These are phyloP conservation scores for Aspergillus ruber DNA, from an alignment of 2,329 filamentous ascomycete species.

Conservation along the genomic window DNA sequence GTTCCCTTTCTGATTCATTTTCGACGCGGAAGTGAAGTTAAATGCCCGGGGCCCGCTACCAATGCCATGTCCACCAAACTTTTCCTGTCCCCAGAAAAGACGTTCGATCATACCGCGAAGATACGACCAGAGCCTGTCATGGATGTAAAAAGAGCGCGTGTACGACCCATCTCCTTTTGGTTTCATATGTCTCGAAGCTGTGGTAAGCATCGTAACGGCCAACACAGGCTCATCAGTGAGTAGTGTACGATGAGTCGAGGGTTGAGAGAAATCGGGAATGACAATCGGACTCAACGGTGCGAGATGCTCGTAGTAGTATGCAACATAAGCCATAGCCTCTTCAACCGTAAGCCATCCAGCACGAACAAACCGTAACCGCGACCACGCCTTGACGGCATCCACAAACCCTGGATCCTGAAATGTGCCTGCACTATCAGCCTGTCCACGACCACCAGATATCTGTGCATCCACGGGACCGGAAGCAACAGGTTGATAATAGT, in stretches of 20 bases:
- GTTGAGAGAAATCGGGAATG: slow-evolving; percentile 79
- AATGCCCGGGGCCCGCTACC: slow-evolving; percentile 62
- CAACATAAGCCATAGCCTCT: slow-evolving; percentile 88
- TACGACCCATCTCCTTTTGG: slow-evolving; percentile 72
- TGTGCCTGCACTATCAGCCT: slow-evolving; percentile 20
- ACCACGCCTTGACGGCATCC: slow-evolving; percentile 80
- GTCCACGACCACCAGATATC: slow-evolving; percentile 20
- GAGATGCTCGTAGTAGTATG: slow-evolving; percentile 90
- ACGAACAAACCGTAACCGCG: slow-evolving; percentile 85
- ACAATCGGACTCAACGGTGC: slow-evolving; percentile 91
- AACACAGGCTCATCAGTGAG: slow-evolving; percentile 89
- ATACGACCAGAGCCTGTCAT: slow-evolving; percentile 92
- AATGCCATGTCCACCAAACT: slow-evolving; percentile 69
- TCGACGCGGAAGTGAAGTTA: slow-evolving; percentile 54
- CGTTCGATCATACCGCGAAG: slow-evolving; percentile 91
- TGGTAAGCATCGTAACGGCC: slow-evolving; percentile 82
- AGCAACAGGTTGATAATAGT: slow-evolving; percentile 41
- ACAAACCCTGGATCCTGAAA: slow-evolving; percentile 36
- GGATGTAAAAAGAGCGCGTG: slow-evolving; percentile 82
- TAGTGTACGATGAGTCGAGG: slow-evolving; percentile 70
- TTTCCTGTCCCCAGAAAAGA: slow-evolving; percentile 91
- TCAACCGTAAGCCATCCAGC: slow-evolving; percentile 93
- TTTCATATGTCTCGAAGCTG: slow-evolving; percentile 78
- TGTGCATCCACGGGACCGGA: slow-evolving; percentile 21
- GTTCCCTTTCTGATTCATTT: slow-evolving; percentile 59